These are phyloP conservation scores for Vaccinium macrocarpon DNA, from an alignment of 148 eudicot species.

Conservation along the genomic window DNA sequence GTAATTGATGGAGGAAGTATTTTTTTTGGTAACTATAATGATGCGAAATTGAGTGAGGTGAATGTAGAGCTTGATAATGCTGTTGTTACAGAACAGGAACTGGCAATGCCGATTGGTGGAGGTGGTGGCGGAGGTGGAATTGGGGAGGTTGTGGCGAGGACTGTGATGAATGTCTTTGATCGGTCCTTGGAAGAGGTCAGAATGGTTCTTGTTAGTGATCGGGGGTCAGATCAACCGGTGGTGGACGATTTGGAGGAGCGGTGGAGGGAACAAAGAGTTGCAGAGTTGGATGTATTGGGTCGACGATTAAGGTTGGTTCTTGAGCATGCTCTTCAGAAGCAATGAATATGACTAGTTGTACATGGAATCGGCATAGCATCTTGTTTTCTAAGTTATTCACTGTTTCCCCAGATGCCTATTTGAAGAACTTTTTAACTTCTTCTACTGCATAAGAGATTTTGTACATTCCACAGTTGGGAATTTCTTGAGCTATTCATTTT, in stretches of 20 bases:
- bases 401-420: neutral
- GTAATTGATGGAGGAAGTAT: neutral
- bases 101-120: neutral
- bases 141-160: conserved; percentile 22
- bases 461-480: conserved; percentile 10
- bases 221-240: neutral
- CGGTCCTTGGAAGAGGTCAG: conserved; percentile 33
- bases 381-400: neutral
- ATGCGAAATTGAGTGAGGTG: conserved; percentile 29
- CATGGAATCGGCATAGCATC: conserved; percentile 8
- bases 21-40: neutral
- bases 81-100: conserved; percentile 15
- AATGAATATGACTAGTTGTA: conserved; percentile 17
- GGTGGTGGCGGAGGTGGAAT: conserved; percentile 5
- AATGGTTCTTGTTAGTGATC: neutral
- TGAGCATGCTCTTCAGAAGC: conserved; percentile 30
- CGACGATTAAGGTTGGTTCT: conserved; percentile 38
- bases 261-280: conserved; percentile 37
- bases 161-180: conserved; percentile 32
- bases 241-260: conserved; percentile 25
- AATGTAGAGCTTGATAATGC: conserved; percentile 30
- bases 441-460: neutral
- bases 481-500: neutral
- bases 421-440: neutral
- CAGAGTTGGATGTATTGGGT: conserved; percentile 41